Base-by-base conservation (phyloP, 2,329 filamentous ascomycete species). In the Grosmannia clavigera region DNA sequence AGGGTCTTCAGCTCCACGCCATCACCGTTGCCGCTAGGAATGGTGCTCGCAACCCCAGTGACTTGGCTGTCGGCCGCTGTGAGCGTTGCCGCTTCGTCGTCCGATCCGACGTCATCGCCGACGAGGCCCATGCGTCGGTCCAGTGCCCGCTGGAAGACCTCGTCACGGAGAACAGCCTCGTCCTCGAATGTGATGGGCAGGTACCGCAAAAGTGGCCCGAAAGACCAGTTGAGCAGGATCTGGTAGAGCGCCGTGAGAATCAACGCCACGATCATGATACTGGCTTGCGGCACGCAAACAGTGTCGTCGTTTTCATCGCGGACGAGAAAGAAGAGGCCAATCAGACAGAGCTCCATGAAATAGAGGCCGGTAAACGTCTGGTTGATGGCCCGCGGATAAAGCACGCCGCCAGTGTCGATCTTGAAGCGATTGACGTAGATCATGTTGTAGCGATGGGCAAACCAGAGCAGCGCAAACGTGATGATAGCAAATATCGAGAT, bases 361-460 rank as follows among this genome's bases (percentile, higher is more conserved):
- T 99, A 99, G 0, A 99, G 75, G 0, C 94, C 94, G 0, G 90
- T 94, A 68, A 99, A 97, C 0, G 94, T 88, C 70, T 96, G 92
- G 69, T 96, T 96, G 73, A 97, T 88, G 0, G 94, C 94, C 43
- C 86, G 83, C 0, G 94, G 94, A 67, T 96, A 99, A 58, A 97
- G 76, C 1, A 97, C 80, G 52, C 94, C 94, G 50, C 94, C 94
- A 0, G 92, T 99, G 72, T 99, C 94, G 62, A 87, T 84, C 65
- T 86, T 83, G 71, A 95, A 95, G 58, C 91, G 88, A 31, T 85
- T 95, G 62, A 99, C 92, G 68, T 96, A 99, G 25, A 99, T 81
- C 76, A 95, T 95, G 66, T 92, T 92, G 73, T 97, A 97, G n/a
- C 92, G 84, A 70, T 97, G 91, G 0, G 94, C 92, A 53, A 96